These are phyloP conservation scores for Aaosphaeria pasadenensis DNA, from an alignment of 2,329 filamentous ascomycete species.

Conservation along the genomic window DNA sequence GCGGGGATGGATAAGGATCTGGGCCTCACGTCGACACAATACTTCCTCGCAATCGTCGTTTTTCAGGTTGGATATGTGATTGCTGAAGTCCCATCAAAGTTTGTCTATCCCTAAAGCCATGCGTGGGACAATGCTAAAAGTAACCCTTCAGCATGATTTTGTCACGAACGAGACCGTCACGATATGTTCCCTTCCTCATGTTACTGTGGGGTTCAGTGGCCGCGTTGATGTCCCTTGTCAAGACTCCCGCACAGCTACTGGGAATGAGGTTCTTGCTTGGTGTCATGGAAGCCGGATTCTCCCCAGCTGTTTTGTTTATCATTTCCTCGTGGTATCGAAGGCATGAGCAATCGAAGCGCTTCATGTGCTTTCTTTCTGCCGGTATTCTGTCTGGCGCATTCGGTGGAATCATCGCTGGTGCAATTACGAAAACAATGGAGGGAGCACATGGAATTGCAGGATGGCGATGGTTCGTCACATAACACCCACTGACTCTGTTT, in stretches of 20 bases:
- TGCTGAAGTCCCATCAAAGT: slow-evolving; percentile 23
- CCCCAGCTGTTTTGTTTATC: slow-evolving; percentile 21
- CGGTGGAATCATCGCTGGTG: slow-evolving; percentile 19
- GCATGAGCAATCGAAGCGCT: slow-evolving; percentile 23
- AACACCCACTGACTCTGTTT: neutral
- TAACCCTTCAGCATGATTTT: slow-evolving; percentile 16
- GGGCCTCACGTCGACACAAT: slow-evolving; percentile 52
- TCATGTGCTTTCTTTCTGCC: slow-evolving; percentile 21
- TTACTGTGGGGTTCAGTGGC: slow-evolving; percentile 17
- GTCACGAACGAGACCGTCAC: slow-evolving; percentile 15
- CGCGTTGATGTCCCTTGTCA: slow-evolving; percentile 15
- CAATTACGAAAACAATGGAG: slow-evolving; percentile 15
- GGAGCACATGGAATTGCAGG: slow-evolving; percentile 16
- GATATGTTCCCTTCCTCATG: slow-evolving; percentile 19
- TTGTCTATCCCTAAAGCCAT: neutral
- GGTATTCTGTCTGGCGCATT: slow-evolving; percentile 20
- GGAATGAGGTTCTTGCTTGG: slow-evolving; percentile 21
- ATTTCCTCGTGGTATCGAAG: slow-evolving; percentile 22
- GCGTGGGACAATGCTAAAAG: neutral
- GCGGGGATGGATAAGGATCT: slow-evolving; percentile 22
- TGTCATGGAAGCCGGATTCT: slow-evolving; percentile 22
- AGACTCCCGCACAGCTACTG: slow-evolving; percentile 17
- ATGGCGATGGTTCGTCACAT: slow-evolving; percentile 15
- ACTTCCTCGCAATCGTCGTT: slow-evolving; percentile 21
- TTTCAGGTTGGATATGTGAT: slow-evolving; percentile 21